Evolutionary conservation across 441 rosid genomes (phyloP).

Genomic region (Sinapis alba): DNA sequence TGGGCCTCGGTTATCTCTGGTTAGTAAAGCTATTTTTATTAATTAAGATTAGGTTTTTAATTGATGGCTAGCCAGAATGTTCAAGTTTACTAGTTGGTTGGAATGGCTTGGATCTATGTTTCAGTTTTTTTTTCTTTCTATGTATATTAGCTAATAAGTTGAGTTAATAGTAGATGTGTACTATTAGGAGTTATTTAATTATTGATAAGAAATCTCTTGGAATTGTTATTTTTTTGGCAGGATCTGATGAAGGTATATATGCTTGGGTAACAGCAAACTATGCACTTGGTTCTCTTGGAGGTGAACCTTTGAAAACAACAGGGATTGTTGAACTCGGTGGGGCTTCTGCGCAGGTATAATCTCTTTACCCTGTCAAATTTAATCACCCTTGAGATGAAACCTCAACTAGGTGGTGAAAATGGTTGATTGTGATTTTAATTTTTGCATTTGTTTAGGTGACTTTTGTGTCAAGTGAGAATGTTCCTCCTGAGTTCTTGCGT

Average conservation of each 20-base stretch:
- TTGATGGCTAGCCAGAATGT: not conserved
- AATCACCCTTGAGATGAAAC: not conserved
- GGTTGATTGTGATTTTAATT: not conserved
- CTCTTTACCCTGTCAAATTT: conserved; percentile 4
- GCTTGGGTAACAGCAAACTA: conserved; percentile 84
- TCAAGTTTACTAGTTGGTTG: not conserved
- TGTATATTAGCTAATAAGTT: not conserved
- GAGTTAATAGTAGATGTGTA: not conserved
- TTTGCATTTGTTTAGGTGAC: conserved; percentile 54
- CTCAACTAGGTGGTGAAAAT: not conserved
- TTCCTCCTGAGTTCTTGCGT: conserved; percentile 66
- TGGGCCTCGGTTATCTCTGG: conserved; percentile 91
- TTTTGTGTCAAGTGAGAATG: conserved; percentile 60
- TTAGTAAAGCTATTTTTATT: conserved; percentile 22
- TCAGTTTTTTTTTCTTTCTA: not conserved
- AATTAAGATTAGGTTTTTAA: not conserved
- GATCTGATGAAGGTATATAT: conserved; percentile 82
- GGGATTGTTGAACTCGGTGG: conserved; percentile 72
- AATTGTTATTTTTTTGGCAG: conserved; percentile 33
- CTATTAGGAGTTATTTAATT: not conserved
- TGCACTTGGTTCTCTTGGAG: conserved; percentile 75
- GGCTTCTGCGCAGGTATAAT: conserved; percentile 76
- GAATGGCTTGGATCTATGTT: not conserved
- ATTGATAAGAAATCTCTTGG: not conserved
- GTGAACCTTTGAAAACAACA: conserved; percentile 63